Base-by-base conservation (phyloP, 768 basidiomycete genomes). In the Clavulina sp. region DNA sequence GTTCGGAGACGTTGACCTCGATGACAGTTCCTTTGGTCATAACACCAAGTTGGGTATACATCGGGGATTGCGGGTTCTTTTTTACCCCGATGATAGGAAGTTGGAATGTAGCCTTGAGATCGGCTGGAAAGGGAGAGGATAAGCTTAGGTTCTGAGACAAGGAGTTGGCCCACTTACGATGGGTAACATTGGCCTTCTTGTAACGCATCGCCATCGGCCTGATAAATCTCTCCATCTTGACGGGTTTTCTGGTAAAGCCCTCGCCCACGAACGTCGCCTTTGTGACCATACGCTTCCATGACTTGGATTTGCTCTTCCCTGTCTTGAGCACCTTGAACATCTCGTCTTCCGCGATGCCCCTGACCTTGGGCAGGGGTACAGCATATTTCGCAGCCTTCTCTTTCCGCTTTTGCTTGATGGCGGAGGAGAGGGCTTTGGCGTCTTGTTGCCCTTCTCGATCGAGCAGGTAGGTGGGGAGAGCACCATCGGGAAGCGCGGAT, bases 281-380 rank as follows among this genome's bases (percentile, higher is more conserved):
- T 52, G 89, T 95, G 55, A 99, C 86, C 91, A 97, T 96, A 58
- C 91, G 78, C 70, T 99, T 99, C 95, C 95, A 99, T 18, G 84
- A 75, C 68, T 97, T 99, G 61, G 76, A 80, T 69, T 89, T 95
- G 63, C 76, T 84, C 71, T 96, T 96, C 51, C 95, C 95, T 1
- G 93, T 91, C 72, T 89, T 87, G 73, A 99, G 71, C 29, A 99
- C 95, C 72, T 92, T 96, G 74, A 99, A 99, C 84, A 91, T 95
- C 73, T 99, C 95, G 60, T 97, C 95, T 66, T 99, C 95, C 16
- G 93, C 92, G 59, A 99, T 96, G 19, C 95, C 95, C 54, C 93
- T 72, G 49, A 99, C 95, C 68, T 89, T 93, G 47, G 95, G 95
- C 55, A 99, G 64, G 3, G 95, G 95, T 1, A 99, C 95, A 18